Percentiles rank a stretch among this genome's conserved stretches.
These are phyloP conservation scores for Strobilomyces dryophilus DNA, from an alignment of 768 basidiomycete genomes.

Conservation along the genomic window DNA sequence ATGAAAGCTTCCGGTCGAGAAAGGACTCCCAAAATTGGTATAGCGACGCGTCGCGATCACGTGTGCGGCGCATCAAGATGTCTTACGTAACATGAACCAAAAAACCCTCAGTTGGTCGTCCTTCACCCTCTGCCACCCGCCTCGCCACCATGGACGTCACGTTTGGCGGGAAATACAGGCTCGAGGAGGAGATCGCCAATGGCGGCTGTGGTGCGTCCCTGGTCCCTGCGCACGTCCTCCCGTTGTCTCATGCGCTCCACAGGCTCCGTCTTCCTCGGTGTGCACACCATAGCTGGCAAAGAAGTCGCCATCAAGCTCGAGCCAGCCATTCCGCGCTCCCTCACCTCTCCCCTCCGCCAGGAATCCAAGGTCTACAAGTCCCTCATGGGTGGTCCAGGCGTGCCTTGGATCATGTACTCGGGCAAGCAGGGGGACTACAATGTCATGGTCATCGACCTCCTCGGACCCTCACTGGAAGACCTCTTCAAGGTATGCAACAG, in stretches of 20 bases:
- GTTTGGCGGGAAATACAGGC: constrained; percentile 73
- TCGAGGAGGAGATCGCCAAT: constrained; percentile 77
- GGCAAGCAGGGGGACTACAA: constrained; percentile 93
- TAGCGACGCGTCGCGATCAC: constrained; percentile 27
- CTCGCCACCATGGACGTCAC: constrained; percentile 33
- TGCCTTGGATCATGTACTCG: constrained; percentile 91
- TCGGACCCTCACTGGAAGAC: constrained; percentile 87
- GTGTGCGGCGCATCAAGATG: constrained; percentile 9
- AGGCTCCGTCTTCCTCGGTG: constrained; percentile 77
- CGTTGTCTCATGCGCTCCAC: constrained; percentile 10
- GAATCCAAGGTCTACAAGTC: constrained; percentile 92
- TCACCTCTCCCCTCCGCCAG: constrained; percentile 70
- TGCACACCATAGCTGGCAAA: constrained; percentile 77
- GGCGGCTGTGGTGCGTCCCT: constrained; percentile 71
- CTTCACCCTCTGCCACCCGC: constrained; percentile 15
- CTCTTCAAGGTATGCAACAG: constrained; percentile 87
- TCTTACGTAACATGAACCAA: constrained; percentile 25
- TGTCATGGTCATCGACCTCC: constrained; percentile 95
- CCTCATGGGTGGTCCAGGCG: constrained; percentile 82
- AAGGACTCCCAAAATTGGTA: background rate
- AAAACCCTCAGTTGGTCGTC: constrained; percentile 1
- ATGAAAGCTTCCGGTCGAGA: background rate
- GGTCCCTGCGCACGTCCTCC: constrained; percentile 35
- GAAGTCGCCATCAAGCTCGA: constrained; percentile 84
- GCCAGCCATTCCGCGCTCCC: constrained; percentile 45